Conservation (phyloP, 805 yeast genomes). For the Millerozyma miso region DNA sequence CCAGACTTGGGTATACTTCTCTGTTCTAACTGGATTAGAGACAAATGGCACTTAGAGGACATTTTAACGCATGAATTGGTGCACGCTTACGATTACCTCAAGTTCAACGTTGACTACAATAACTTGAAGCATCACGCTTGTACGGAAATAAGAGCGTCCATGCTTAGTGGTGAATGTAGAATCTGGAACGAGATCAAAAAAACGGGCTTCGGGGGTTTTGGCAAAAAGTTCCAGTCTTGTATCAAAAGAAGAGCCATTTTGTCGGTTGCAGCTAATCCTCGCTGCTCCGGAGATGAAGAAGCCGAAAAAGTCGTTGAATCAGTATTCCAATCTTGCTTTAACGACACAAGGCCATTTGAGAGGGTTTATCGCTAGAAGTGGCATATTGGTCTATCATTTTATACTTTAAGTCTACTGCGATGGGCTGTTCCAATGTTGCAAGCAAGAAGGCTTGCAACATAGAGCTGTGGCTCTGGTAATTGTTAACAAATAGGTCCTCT, state of each 20-base stretch:
- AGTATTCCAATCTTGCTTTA: conserved; percentile 90
- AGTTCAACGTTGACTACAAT: conserved; percentile 82
- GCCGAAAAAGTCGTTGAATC: conserved; percentile 79
- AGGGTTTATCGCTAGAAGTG: conserved; percentile 67
- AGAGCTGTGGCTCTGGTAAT: too few relatives aligned
- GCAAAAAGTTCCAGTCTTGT: conserved; percentile 86
- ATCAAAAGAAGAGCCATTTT: conserved; percentile 83
- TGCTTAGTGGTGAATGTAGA: conserved; percentile 92
- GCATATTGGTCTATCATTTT: too few relatives aligned
- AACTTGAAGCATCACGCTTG: conserved; percentile 93
- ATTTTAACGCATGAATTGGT: conserved; percentile 88
- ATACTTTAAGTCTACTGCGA: too few relatives aligned
- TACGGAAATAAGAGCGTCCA: conserved; percentile 90
- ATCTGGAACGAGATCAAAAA: conserved; percentile 76
- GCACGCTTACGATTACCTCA: conserved; percentile 87
- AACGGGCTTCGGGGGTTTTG: conserved; percentile 49
- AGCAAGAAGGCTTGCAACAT: too few relatives aligned
- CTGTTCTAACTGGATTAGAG: conserved; percentile 76
- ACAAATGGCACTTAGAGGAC: conserved; percentile 82
- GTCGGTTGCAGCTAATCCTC: conserved; percentile 83
- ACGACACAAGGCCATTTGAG: conserved; percentile 94
- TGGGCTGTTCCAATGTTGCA: too few relatives aligned
- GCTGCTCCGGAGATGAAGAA: conserved; percentile 63
- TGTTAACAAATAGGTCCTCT: too few relatives aligned
- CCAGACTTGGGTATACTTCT: conserved; percentile 83